A percentile compares a stretch with the other conserved stretches of the same genome.
phyloP scores from a whole-genome alignment of 768 basidiomycete genomes.

The Tylopilus subfusipes region DNA sequence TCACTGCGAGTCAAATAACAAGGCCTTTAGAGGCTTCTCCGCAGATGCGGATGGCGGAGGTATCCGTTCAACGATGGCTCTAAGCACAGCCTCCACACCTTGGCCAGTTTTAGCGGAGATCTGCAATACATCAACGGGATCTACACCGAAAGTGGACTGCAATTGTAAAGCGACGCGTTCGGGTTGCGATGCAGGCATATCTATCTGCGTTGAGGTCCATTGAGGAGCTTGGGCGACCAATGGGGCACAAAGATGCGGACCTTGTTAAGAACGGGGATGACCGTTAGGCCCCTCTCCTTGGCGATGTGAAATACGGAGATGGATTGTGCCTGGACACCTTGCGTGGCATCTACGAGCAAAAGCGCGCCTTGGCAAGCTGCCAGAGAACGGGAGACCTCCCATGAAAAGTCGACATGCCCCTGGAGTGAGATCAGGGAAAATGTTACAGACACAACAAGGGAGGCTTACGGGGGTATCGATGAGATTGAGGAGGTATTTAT shows the following conservation, averaged over 20 bases:
- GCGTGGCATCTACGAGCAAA: constrained; percentile 89
- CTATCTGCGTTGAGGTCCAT: constrained; percentile 54
- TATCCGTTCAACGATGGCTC: constrained; percentile 78
- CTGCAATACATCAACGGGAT: constrained; percentile 66
- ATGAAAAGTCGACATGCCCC: constrained; percentile 98
- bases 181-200: constrained; percentile 86
- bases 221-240: constrained; percentile 1
- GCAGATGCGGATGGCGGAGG: constrained; percentile 67
- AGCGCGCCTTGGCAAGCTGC: constrained; percentile 92
- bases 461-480: constrained; percentile 87
- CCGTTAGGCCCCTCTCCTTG: constrained; percentile 69
- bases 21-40: constrained; percentile 65
- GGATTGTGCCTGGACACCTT: constrained; percentile 97
- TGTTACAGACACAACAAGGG: no score
- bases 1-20: constrained; percentile 92
- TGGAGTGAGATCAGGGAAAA: constrained; percentile 25
- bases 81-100: constrained; percentile 74
- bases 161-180: constrained; percentile 79
- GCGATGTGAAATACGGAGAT: constrained; percentile 93
- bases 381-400: constrained; percentile 91
- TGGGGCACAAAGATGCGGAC: constrained; percentile 33
- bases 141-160: constrained; percentile 75
- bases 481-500: constrained; percentile 77
- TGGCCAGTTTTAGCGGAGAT: constrained; percentile 93
- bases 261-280: constrained; percentile 94